phyloP scores from a whole-genome alignment of 805 yeast species.

The Lipomyces sp. region DNA sequence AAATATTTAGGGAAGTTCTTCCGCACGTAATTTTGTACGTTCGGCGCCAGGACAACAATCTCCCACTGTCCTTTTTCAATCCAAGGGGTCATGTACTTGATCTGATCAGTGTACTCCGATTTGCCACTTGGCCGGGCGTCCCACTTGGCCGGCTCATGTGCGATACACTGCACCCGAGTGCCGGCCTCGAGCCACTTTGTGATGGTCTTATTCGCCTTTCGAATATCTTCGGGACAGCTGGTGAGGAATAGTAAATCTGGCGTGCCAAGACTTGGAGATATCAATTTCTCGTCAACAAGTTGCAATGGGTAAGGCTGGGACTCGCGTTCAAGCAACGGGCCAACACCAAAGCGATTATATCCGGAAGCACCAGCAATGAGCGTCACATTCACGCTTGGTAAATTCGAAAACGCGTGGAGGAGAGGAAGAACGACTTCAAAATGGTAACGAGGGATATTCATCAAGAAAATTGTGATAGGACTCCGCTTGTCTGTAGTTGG shows the following conservation, averaged over 20 bases:
- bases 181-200: conserved; percentile 14
- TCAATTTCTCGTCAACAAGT: neutral
- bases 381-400: conserved; percentile 26
- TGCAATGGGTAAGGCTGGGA: conserved; percentile 18
- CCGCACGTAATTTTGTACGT: conserved; percentile 28
- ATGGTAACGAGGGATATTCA: conserved; percentile 35
- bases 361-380: conserved; percentile 19
- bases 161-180: conserved; percentile 22
- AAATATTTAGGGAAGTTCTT: conserved; percentile 30
- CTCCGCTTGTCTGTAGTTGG: conserved; percentile 11
- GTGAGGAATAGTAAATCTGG: conserved; percentile 24
- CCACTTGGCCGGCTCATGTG: conserved; percentile 27
- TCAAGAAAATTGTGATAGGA: conserved; percentile 14
- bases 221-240: conserved; percentile 24
- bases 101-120: conserved; percentile 26
- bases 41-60: conserved; percentile 32
- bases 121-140: conserved; percentile 14
- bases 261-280: conserved; percentile 3
- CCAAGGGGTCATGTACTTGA: conserved; percentile 35
- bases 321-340: conserved; percentile 20
- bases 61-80: conserved; percentile 33
- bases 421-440: conserved; percentile 35
- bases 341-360: conserved; percentile 11
- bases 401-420: conserved; percentile 18
- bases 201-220: neutral